Base-by-base conservation (phyloP, 495 filamentous ascomycete species). In the Staphylotrichum longicolle region DNA sequence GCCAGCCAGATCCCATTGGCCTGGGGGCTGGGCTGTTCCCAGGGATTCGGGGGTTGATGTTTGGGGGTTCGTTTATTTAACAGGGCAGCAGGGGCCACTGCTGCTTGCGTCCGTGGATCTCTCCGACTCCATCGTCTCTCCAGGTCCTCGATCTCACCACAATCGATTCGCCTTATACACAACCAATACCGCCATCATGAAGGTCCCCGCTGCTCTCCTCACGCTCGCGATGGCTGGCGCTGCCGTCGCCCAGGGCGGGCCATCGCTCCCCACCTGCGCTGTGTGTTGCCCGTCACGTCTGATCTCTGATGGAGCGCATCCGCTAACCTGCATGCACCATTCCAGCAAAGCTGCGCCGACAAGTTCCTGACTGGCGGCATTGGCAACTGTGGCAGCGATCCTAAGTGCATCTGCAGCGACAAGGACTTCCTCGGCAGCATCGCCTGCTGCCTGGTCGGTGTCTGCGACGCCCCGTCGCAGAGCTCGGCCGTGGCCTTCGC, bases 321-420 rank as follows among this genome's bases (percentile, higher is more conserved):
- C 10, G 33, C 44, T 62, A 44, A 53, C 62, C 15, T 50, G n/a
- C 14, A 7, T 55, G 27, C 20, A 27, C 20, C 20, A 27, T 27
- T 27, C 20, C 62, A 89, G 86, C 67, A 77, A 77, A 9, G 47
- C 5, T 91, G 88, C 66, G 84, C 82, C 10, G 72, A 73, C 54
- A 58, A 70, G 27, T 79, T 82, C 48, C 77, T 84, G 7, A 20
- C 49, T 7, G 74, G 72, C 41, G 67, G 70, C 62, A 78, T 79
- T 57, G 82, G 79, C 48, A 62, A 73, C 60, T 92, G 90, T 73
- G 73, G 76, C 12, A 56, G 80, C 51, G 82, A 91, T 60, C 69
- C 85, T 62, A 65, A 72, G 42, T 95, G 91, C 71, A 90, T 93
- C 66, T 95, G 91, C 76, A 66, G 61, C 10, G 76, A 82, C 71